phyloP scores from a whole-genome alignment of 2,329 filamentous ascomycete species.

The Colletotrichum caudatum region DNA sequence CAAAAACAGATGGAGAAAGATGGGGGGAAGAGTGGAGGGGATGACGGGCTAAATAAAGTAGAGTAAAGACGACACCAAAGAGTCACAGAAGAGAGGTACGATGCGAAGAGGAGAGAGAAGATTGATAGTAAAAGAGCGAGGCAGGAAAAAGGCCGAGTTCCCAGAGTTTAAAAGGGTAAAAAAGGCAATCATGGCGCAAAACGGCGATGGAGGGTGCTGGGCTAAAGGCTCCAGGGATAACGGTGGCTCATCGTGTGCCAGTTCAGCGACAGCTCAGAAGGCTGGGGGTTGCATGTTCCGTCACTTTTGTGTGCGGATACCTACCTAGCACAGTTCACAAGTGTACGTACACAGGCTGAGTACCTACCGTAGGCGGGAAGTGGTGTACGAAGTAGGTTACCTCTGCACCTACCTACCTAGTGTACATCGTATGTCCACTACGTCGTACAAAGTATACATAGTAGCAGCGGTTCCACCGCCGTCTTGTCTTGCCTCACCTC shows the following conservation, averaged over 20 bases:
- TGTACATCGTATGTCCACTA: no score
- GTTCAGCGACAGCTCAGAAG: slow-evolving; percentile 29
- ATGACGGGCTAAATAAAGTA: neutral
- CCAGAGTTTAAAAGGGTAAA: slow-evolving; percentile 3
- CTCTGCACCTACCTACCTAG: no score
- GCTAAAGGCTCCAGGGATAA: slow-evolving; percentile 32
- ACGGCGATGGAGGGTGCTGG: slow-evolving; percentile 23
- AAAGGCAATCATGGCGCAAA: slow-evolving; percentile 16
- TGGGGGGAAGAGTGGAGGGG: neutral
- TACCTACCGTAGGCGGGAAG: no score
- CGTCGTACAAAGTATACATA: no score
- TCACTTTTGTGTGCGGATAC: neutral
- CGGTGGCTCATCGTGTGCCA: slow-evolving; percentile 25
- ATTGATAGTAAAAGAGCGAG: slow-evolving; percentile 31
- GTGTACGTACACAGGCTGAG: no score
- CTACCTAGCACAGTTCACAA: no score
- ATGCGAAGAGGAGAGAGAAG: slow-evolving; percentile 17
- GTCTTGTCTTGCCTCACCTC: neutral
- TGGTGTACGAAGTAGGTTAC: no score
- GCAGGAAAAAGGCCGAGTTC: slow-evolving; percentile 2
- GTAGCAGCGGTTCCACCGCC: neutral
- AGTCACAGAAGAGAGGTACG: slow-evolving; percentile 5
- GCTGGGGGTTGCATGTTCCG: neutral
- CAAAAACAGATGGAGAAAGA: slow-evolving; percentile 1
- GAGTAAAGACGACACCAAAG: neutral